Evolutionary conservation across 2,329 filamentous ascomycete species (phyloP).

Genomic region (Diaporthe batatas): DNA sequence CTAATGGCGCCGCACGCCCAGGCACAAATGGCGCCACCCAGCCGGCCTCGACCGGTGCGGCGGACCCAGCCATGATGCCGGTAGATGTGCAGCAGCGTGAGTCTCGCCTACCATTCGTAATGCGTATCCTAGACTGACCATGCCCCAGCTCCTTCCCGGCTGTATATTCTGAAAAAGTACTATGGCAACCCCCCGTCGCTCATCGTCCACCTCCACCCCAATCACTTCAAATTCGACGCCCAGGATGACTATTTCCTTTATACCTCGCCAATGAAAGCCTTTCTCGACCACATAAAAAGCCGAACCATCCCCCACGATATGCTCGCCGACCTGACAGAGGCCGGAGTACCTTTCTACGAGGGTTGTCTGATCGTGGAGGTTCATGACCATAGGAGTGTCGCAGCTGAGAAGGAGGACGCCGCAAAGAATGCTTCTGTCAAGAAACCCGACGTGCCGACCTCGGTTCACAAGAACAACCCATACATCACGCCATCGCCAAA

Average conservation of each 20-base stretch:
- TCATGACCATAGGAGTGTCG: constrained; percentile 84
- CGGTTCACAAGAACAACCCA: constrained; percentile 91
- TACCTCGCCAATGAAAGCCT: constrained; percentile 88
- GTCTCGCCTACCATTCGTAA: background rate
- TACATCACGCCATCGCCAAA: constrained; percentile 92
- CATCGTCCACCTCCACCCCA: constrained; percentile 85
- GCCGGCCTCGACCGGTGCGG: constrained; percentile 30
- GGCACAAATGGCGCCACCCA: constrained; percentile 36
- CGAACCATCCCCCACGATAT: constrained; percentile 92
- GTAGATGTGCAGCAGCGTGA: constrained; percentile 59
- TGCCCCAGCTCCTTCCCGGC: constrained; percentile 44
- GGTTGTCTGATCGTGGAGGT: constrained; percentile 94
- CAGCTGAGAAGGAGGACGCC: constrained; percentile 70
- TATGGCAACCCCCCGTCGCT: constrained; percentile 81
- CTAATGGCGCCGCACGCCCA: constrained; percentile 35
- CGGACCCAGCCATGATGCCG: constrained; percentile 34
- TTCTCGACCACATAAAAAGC: constrained; percentile 80
- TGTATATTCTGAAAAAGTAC: constrained; percentile 54
- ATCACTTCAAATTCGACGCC: constrained; percentile 91
- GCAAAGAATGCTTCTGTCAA: constrained; percentile 65
- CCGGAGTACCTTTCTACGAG: constrained; percentile 88
- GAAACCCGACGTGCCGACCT: constrained; percentile 77
- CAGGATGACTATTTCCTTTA: constrained; percentile 95
- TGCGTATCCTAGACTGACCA: constrained; percentile 25
- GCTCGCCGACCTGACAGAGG: constrained; percentile 79